These are phyloP conservation scores for Pseudognaphalium luteoalbum DNA, from an alignment of 129 eudicot species.

Conservation along the genomic window DNA sequence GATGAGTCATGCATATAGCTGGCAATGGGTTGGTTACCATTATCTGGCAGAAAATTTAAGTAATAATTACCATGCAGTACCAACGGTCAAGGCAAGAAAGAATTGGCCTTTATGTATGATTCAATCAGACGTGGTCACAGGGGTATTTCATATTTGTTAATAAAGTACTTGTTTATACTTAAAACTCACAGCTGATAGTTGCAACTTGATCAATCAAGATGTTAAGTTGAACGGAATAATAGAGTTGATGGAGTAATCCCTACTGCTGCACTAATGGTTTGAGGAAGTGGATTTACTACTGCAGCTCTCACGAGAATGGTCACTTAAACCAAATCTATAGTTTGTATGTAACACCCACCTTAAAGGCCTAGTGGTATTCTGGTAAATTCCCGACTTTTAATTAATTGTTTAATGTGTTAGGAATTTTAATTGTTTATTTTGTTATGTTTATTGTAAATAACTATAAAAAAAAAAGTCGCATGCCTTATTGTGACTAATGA, in stretches of 20 bases:
- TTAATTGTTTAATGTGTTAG: too few species aligned
- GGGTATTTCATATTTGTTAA: neutral
- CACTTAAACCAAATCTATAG: too few species aligned
- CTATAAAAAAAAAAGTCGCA: too few species aligned
- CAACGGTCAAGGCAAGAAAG: too few species aligned
- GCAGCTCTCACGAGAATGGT: neutral
- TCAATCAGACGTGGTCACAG: neutral
- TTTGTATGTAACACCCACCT: too few species aligned
- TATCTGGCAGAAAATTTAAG: neutral
- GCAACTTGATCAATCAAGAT: neutral
- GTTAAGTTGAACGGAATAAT: neutral
- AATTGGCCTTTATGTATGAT: too few species aligned
- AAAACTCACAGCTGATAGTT: neutral
- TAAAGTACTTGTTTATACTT: neutral
- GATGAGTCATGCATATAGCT: neutral
- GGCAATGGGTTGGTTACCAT: neutral
- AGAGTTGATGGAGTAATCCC: neutral
- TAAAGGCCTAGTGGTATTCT: too few species aligned
- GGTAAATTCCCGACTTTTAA: too few species aligned
- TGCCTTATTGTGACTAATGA: too few species aligned
- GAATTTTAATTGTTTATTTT: too few species aligned
- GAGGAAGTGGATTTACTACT: neutral
- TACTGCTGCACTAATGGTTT: neutral
- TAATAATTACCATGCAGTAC: too few species aligned
- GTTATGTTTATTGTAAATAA: too few species aligned